These are phyloP conservation scores for Trichopus zeylanicus DNA, from an alignment of 116 monocot genomes.

Conservation along the genomic window DNA sequence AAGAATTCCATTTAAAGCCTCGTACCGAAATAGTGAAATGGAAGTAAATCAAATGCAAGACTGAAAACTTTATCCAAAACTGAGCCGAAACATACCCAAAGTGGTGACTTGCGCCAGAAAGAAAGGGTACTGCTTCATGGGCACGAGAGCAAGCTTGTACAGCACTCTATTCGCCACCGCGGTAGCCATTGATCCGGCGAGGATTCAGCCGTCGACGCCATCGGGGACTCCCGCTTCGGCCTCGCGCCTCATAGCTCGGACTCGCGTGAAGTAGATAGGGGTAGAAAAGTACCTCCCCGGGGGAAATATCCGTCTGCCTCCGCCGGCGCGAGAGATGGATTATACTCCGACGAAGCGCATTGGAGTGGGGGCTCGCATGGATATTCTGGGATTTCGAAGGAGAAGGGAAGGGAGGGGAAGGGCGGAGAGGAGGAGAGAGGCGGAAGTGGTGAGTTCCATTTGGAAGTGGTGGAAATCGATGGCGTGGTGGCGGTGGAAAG, in stretches of 20 bases:
- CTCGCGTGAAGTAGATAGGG: not conserved
- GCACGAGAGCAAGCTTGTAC: conserved; percentile 92
- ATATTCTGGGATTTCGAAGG: not conserved
- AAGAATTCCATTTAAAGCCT: too few species aligned
- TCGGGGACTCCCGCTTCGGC: conserved; percentile 9
- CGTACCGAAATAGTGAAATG: not conserved
- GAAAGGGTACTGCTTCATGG: conserved; percentile 92
- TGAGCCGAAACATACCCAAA: too few species aligned
- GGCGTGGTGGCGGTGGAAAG: not conserved
- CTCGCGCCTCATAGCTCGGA: not conserved
- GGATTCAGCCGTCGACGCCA: conserved; percentile 23
- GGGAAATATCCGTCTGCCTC: too few species aligned
- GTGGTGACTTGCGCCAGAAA: conserved; percentile 94
- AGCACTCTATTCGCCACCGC: conserved; percentile 86
- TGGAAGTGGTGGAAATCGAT: not conserved
- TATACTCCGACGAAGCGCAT: too few species aligned
- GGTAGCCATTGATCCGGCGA: conserved; percentile 42
- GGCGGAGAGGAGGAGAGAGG: not conserved
- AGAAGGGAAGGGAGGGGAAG: not conserved
- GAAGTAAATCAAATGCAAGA: conserved; percentile 1
- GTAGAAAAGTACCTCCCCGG: too few species aligned
- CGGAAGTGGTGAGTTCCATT: not conserved
- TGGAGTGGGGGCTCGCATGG: not conserved
- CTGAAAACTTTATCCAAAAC: too few species aligned
- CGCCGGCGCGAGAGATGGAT: too few species aligned